A percentile compares a stretch with the other conserved stretches of the same genome.
phyloP scores from a whole-genome alignment of 1,139 yeast genomes.

The Yamadazyma membranifaciens region DNA sequence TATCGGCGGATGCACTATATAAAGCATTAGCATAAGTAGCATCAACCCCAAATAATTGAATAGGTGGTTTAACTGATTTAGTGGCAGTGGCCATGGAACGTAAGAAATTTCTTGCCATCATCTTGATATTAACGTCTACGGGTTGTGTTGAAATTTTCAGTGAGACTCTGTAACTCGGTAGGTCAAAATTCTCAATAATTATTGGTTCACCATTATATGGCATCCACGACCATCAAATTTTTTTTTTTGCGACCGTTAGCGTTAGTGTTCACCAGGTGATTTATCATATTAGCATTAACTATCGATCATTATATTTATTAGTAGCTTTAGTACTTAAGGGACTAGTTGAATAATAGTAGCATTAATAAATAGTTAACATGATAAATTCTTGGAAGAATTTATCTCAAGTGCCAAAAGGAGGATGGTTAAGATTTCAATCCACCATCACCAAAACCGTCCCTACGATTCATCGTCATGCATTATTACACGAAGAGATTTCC shows the following conservation, averaged over 20 bases:
- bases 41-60: constrained; percentile 91
- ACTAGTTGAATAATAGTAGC: too few relatives aligned
- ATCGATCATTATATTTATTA: too few relatives aligned
- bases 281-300: too few relatives aligned
- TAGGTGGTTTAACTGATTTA: constrained; percentile 74
- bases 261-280: too few relatives aligned
- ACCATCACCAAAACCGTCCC: constrained; percentile 5
- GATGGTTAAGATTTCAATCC: constrained; percentile 13
- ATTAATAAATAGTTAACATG: too few relatives aligned
- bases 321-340: too few relatives aligned
- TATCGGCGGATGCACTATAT: constrained; percentile 87
- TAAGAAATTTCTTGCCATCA: constrained; percentile 64
- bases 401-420: too few relatives aligned
- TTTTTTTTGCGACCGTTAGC: not conserved
- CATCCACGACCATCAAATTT: constrained; percentile 6
- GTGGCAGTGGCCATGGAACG: constrained; percentile 72
- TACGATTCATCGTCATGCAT: not conserved
- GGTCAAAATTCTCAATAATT: constrained; percentile 5
- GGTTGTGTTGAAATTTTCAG: constrained; percentile 4
- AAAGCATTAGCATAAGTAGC: constrained; percentile 97
- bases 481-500: constrained; percentile 43
- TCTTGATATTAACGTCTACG: constrained; percentile 6
- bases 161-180: constrained; percentile 4
- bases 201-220: constrained; percentile 14
- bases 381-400: constrained; percentile 3